These are phyloP conservation scores for Penicillium sp. DNA, from an alignment of 2,329 filamentous ascomycete genomes.

Conservation along the genomic window DNA sequence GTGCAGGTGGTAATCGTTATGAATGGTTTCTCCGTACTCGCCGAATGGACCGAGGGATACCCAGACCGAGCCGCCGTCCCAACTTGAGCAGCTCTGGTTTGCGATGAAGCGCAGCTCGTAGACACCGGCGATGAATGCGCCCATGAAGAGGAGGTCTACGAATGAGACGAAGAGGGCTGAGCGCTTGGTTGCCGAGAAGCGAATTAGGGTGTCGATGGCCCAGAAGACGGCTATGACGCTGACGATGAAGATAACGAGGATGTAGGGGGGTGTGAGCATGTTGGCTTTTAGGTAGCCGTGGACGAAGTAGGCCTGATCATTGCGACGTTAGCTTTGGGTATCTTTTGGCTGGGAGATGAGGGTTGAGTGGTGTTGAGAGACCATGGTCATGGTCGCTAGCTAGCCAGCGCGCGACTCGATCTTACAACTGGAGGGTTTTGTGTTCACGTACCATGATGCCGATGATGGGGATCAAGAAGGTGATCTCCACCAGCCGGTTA, in stretches of 20 bases:
- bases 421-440: background rate
- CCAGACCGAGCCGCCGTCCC: slow-evolving; percentile 56
- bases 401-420: background rate
- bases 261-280: slow-evolving; percentile 59
- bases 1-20: slow-evolving; percentile 52
- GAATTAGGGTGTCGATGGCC: slow-evolving; percentile 61
- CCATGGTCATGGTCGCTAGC: background rate
- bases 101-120: slow-evolving; percentile 60
- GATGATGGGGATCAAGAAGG: slow-evolving; percentile 63
- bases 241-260: slow-evolving; percentile 66
- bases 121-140: slow-evolving; percentile 63
- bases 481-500: slow-evolving; percentile 61
- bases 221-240: slow-evolving; percentile 62
- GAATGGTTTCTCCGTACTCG: slow-evolving; percentile 50
- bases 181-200: slow-evolving; percentile 60
- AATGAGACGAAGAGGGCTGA: slow-evolving; percentile 62
- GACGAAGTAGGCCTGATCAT: slow-evolving; percentile 58
- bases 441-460: slow-evolving; percentile 56
- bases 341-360: background rate
- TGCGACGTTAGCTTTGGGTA: slow-evolving; percentile 1
- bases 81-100: slow-evolving; percentile 66
- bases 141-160: slow-evolving; percentile 63
- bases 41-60: slow-evolving; percentile 64
- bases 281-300: slow-evolving; percentile 58
- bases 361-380: background rate